phyloP scores from a whole-genome alignment of 176 grass and related monocot genomes.

The Carex kokanica region DNA sequence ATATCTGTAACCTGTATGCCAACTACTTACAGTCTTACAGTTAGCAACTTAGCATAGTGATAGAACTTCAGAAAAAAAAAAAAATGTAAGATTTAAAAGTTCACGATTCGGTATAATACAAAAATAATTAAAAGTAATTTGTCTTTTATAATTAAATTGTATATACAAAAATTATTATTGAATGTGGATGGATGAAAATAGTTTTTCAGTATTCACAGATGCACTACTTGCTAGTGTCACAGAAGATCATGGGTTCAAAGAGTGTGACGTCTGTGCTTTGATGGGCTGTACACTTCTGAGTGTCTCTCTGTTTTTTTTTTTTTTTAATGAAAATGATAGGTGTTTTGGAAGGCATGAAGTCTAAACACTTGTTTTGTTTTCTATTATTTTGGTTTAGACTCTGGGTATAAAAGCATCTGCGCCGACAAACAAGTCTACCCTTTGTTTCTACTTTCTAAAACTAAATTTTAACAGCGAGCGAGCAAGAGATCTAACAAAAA shows the following conservation, averaged over 20 bases:
- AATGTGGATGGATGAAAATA: background rate
- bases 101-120: too few species aligned
- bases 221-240: background rate
- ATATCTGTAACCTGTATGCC: background rate
- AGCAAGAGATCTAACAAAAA: background rate
- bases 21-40: too few species aligned
- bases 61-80: too few species aligned
- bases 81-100: background rate
- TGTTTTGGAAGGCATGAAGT: background rate
- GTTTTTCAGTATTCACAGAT: background rate
- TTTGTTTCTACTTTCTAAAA: background rate
- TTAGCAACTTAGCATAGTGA: too few species aligned
- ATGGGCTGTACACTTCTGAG: too few species aligned
- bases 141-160: too few species aligned
- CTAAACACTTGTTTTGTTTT: background rate
- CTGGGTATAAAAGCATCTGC: too few species aligned
- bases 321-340: background rate
- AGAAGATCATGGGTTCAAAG: background rate
- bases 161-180: too few species aligned
- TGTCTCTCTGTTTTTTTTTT: too few species aligned
- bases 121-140: too few species aligned
- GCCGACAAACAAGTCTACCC: background rate
- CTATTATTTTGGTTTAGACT: too few species aligned
- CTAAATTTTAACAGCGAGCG: background rate
- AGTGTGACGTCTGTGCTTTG: constrained; percentile 3